Percentiles rank a stretch among this genome's conserved stretches.
These are phyloP conservation scores for Leishmania tropica DNA, from an alignment of 208 protist species.

Conservation along the genomic window DNA sequence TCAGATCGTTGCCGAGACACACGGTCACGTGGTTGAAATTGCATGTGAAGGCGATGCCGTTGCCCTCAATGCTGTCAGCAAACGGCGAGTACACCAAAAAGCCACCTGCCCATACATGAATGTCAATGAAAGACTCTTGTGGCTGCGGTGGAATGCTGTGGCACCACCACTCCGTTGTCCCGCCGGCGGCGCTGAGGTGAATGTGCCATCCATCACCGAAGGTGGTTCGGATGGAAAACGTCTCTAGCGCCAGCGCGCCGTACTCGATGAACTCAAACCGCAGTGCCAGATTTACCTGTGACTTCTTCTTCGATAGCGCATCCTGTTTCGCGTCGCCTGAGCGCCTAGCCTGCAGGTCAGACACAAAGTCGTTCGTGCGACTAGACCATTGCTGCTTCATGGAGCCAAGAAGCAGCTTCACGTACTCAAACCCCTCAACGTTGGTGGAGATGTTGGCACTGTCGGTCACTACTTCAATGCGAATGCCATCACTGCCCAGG, in stretches of 20 bases:
- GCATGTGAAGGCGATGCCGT: conserved; percentile 57
- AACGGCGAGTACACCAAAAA: conserved; percentile 46
- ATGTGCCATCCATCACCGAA: conserved; percentile 47
- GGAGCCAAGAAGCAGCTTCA: conserved; percentile 14
- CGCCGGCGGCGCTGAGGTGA: conserved; percentile 29
- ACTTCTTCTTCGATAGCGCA: not conserved
- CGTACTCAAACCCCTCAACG: conserved; percentile 24
- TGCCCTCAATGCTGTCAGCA: conserved; percentile 38
- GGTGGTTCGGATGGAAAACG: conserved; percentile 15
- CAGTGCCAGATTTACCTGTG: conserved; percentile 4
- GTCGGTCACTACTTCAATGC: conserved; percentile 10
- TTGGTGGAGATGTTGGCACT: conserved; percentile 24
- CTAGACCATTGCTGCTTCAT: conserved; percentile 13
- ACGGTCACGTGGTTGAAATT: conserved; percentile 33
- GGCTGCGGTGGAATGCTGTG: conserved; percentile 29
- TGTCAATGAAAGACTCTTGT: conserved; percentile 24
- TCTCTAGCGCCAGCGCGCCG: conserved; percentile 27
- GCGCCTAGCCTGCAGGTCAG: not conserved
- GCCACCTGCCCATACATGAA: conserved; percentile 50
- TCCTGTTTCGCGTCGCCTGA: not conserved
- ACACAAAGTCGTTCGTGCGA: not conserved
- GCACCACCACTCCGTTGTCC: conserved; percentile 35
- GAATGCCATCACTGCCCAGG: not conserved
- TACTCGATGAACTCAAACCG: conserved; percentile 26
- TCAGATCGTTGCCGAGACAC: conserved; percentile 40